These are phyloP conservation scores for Penicillium sp. DNA, from an alignment of 2,329 filamentous ascomycete genomes.

Conservation along the genomic window DNA sequence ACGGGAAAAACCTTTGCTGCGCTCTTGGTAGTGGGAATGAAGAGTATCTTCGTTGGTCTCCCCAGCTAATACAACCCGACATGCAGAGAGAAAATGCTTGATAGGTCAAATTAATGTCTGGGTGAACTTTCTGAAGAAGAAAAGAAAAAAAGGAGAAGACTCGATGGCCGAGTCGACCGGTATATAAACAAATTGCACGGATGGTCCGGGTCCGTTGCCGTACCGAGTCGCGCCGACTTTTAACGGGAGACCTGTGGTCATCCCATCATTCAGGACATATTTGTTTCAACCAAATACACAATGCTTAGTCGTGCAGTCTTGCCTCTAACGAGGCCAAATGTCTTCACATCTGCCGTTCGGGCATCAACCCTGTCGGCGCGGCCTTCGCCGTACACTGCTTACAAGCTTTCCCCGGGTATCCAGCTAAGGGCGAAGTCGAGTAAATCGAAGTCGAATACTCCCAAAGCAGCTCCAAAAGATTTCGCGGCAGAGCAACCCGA, in stretches of 20 bases:
- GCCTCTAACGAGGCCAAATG: constrained; percentile 45
- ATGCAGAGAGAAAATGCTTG: constrained; percentile 49
- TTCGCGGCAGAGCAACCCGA: constrained; percentile 40
- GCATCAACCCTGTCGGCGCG: constrained; percentile 32
- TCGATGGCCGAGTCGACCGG: constrained; percentile 5
- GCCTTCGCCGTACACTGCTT: constrained; percentile 37
- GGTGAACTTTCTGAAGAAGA: constrained; percentile 56
- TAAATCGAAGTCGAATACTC: constrained; percentile 26
- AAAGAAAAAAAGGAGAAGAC: constrained; percentile 40
- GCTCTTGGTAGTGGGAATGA: constrained; percentile 49
- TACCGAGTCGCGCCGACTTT: constrained; percentile 31
- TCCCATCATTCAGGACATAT: constrained; percentile 10
- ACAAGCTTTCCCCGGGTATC: constrained; percentile 34
- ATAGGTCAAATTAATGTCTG: constrained; percentile 58
- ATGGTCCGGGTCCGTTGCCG: constrained; percentile 23
- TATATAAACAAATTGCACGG: constrained; percentile 22
- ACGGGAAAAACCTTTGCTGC: constrained; percentile 44
- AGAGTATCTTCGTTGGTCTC: constrained; percentile 43
- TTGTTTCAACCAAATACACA: constrained; percentile 15
- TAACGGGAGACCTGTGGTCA: constrained; percentile 20
- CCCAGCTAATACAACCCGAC: constrained; percentile 59
- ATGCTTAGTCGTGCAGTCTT: constrained; percentile 48
- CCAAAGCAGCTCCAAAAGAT: constrained; percentile 21
- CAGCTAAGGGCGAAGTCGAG: constrained; percentile 21
- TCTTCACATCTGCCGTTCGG: constrained; percentile 36